Evolutionary conservation across 768 basidiomycete genomes (phyloP).

Genomic region (Panellus pusillus): DNA sequence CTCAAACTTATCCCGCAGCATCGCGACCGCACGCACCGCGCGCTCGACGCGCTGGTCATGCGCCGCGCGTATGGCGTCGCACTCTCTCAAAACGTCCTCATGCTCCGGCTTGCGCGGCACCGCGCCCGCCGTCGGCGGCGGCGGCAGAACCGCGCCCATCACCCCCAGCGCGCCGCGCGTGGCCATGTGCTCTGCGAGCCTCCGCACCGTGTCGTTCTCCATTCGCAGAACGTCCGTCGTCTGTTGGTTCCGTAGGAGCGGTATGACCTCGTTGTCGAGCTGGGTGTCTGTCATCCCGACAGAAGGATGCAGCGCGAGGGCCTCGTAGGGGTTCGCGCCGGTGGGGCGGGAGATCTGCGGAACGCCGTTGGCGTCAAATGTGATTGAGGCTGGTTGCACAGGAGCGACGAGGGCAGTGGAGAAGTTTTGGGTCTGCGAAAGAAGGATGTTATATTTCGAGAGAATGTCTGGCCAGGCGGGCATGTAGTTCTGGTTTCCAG

Average conservation of each 20-base stretch:
- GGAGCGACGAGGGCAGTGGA: conserved; percentile 58
- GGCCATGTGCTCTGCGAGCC: conserved; percentile 65
- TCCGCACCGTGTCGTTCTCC: conserved; percentile 72
- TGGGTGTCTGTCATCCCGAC: conserved; percentile 58
- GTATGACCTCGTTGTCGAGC: conserved; percentile 72
- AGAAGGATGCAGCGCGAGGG: conserved; percentile 68
- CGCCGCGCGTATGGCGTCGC: conserved; percentile 61
- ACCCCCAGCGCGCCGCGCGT: conserved; percentile 57
- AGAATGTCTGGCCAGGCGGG: conserved; percentile 85
- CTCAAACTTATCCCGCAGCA: conserved; percentile 78
- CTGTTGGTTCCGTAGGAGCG: conserved; percentile 76
- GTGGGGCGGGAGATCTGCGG: conserved; percentile 1
- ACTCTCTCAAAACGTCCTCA: conserved; percentile 67
- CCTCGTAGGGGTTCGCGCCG: conserved; percentile 53
- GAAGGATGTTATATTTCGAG: conserved; percentile 80
- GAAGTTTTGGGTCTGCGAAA: conserved; percentile 81
- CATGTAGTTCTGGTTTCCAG: conserved; percentile 57
- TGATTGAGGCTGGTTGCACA: conserved; percentile 25
- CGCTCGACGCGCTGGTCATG: conserved; percentile 79
- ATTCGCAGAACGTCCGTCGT: conserved; percentile 71
- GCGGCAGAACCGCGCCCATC: conserved; percentile 40
- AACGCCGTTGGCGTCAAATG: conserved; percentile 11
- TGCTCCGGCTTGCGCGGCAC: conserved; percentile 46
- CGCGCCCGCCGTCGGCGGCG: conserved; percentile 23
- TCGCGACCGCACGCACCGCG: conserved; percentile 74